Evolutionary conservation across 768 basidiomycete species (phyloP).

Genomic region (Leucosporidium scottii): DNA sequence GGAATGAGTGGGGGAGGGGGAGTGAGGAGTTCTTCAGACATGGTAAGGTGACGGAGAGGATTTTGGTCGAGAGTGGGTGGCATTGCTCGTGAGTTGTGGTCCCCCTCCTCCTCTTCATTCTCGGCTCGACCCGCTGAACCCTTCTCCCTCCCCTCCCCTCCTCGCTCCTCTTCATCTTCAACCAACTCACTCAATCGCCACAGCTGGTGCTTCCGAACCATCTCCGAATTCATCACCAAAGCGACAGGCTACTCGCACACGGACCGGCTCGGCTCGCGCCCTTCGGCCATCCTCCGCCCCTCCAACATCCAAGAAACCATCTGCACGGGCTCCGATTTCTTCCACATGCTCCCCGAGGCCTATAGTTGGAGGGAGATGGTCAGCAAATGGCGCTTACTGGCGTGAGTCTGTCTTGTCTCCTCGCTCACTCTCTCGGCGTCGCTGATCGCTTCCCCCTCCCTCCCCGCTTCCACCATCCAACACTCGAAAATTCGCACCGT

Average conservation of each 20-base stretch:
- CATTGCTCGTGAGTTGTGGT: constrained; percentile 46
- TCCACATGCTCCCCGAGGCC: constrained; percentile 56
- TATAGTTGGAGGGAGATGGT: constrained; percentile 42
- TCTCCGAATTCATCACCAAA: constrained; percentile 55
- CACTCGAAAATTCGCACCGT: not conserved
- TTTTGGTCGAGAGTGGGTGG: constrained; percentile 61
- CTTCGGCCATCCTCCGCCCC: constrained; percentile 49
- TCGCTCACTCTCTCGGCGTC: too few relatives aligned
- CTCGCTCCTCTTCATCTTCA: too few relatives aligned
- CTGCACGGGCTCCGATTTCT: constrained; percentile 58
- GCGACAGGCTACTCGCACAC: constrained; percentile 54
- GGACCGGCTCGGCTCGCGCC: constrained; percentile 51
- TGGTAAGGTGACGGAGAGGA: constrained; percentile 32
- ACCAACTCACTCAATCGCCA: too few relatives aligned
- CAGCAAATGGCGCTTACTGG: constrained; percentile 39
- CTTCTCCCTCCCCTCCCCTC: too few relatives aligned
- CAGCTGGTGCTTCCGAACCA: constrained; percentile 58
- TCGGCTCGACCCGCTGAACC: too few relatives aligned
- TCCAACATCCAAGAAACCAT: constrained; percentile 54
- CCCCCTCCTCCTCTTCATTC: not conserved
- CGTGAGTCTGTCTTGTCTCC: constrained; percentile 17
- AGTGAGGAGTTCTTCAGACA: constrained; percentile 5
- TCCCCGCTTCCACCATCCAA: not conserved
- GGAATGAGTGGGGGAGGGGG: constrained; percentile 37
- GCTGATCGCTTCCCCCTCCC: not conserved